Conservation (phyloP, 805 yeast genomes). For the Suhomyces faveliae region DNA sequence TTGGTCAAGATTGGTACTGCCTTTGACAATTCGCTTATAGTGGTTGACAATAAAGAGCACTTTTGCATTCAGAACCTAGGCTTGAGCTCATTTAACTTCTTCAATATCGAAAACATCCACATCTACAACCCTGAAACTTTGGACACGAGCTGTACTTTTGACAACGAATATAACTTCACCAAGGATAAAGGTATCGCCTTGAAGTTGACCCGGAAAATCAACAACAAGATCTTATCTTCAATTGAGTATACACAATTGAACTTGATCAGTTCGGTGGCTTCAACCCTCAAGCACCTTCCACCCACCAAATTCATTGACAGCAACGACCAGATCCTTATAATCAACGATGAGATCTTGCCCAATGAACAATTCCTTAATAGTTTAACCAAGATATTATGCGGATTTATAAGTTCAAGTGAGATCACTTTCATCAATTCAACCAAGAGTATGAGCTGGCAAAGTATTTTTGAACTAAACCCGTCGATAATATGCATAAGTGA, state of each 20-base stretch:
- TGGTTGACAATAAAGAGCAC: constrained; percentile 6
- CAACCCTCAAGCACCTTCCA: constrained; percentile 49
- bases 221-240: constrained; percentile 14
- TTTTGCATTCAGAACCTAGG: background rate
- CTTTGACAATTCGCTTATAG: background rate
- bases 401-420: constrained; percentile 34
- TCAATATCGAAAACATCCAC: background rate
- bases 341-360: constrained; percentile 15
- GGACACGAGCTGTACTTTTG: constrained; percentile 13
- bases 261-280: constrained; percentile 52
- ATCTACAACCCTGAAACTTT: background rate
- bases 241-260: constrained; percentile 48
- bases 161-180: constrained; percentile 29
- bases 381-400: constrained; percentile 39
- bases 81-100: background rate
- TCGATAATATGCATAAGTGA: constrained; percentile 31
- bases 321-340: constrained; percentile 23
- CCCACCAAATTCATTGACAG: constrained; percentile 31
- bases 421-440: constrained; percentile 16
- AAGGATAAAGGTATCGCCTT: constrained; percentile 41
- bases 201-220: constrained; percentile 18
- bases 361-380: constrained; percentile 27
- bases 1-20: background rate
- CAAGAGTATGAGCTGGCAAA: constrained; percentile 8
- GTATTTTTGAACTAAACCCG: constrained; percentile 19